Base-by-base conservation (phyloP, 2,329 filamentous ascomycete genomes). In the Phoma sp. region DNA sequence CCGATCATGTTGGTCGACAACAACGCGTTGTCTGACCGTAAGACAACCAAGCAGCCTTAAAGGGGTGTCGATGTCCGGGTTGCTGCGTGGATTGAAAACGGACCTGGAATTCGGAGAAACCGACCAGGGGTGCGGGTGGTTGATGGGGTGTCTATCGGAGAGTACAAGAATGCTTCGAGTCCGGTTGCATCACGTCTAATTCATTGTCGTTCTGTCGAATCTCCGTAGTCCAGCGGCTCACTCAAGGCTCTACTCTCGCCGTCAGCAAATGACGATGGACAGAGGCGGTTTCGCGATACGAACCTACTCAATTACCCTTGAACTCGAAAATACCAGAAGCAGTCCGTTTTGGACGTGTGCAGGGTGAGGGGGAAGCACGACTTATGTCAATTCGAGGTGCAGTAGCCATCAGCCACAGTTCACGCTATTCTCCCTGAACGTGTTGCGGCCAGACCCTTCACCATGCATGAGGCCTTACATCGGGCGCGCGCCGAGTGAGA, bases 1-100 rank as follows among this genome's bases (percentile, higher is more conserved):
- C 56, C 43, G 21, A 65, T 37, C 67, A 71, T 71, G 21, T 25
- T 25, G 29, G 13, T 27, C 22, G 25, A 9, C 17, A 4, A 32
- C 7, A n/a, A 27, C 21, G 13, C 40, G 5, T 17, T 19, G 22
- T 32, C 31, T 35, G n/a, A 21, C 31, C 31, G 43, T 32, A 29
- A 46, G 37, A 24, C 50, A 41, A 24, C 4, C 43, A 17, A 5
- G 35, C 31, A 24, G 12, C 31, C 25, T 55, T 48, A 40, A 21
- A 22, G 25, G 29, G 27, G 13, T 15, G 21, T 24, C 25, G 12
- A 41, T 41, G 31, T 37, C 31, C 37, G 24, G 10, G 32, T 19
- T 15, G 17, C 17, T n/a, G 50, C 22, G 22, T 31, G 9, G 24
- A 31, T 17, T 47, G 35, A 33, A 29, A 12, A 27, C n/a, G 22